Base-by-base conservation (phyloP, 2,329 filamentous ascomycete genomes). In the Trichoderma sp. region DNA sequence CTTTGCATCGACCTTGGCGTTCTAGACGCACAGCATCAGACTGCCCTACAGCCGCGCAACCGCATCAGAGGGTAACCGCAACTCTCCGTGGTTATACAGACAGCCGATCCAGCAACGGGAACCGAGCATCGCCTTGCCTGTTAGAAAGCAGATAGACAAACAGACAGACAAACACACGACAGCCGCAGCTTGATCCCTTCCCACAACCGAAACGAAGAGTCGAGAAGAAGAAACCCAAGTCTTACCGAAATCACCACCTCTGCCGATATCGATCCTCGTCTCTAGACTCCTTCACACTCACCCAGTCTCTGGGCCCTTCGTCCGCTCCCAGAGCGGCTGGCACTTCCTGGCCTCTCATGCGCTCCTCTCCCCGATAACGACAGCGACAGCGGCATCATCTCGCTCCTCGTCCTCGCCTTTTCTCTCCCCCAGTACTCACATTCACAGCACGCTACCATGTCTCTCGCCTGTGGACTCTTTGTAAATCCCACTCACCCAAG, bases 391-490 rank as follows among this genome's bases (percentile, higher is more conserved):
- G 48, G 39, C 47, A 59, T 19, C 34, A 30, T 39, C 57, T 39
- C 39, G 39, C 48, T 54, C 44, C 41, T 59, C 48, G 48, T 39
- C 60, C 52, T 41, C 15, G 26, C 28, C 39, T 21, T 14, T 12
- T 34, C 45, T 39, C 48, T n/a, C 26, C 10, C 19, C n/a, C 15
- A 56, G 1, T 7, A 9, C 30, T 9, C 30, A 30, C 7, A 30
- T 9, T 30, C 30, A 30, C 34, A 30, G 6, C 43, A 45, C 15
- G 21, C 21, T 59, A 65, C 64, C 48, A 73, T 73, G 71, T 21
- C 67, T 34, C 63, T 71, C 19, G 47, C 63, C 34, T 73, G 71
- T 54, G 70, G 71, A 19, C 65, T 72, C 44, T 68, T 71, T 44
- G 72, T 74, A 70, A 26, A 71, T 65, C 30, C 34, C 56, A 9